phyloP scores from a whole-genome alignment of 177 flowering plant species.

The Vitis hybrid region DNA sequence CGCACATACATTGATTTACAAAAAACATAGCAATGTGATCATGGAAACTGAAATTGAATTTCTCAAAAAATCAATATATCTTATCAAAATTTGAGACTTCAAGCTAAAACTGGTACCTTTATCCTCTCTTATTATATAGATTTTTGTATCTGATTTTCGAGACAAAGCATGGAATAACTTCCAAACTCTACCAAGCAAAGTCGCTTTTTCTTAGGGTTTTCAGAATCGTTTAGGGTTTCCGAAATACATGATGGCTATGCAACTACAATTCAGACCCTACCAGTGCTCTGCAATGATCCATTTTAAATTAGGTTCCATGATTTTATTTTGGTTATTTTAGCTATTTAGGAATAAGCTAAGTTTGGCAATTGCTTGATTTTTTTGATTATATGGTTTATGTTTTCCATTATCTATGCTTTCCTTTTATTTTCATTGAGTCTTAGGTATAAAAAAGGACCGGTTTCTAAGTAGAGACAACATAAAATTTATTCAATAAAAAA shows the following conservation, averaged over 20 bases:
- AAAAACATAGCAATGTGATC: neutral
- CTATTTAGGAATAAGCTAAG: too few species aligned
- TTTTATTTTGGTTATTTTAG: too few species aligned
- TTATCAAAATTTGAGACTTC: constrained; percentile 4
- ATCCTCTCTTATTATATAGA: constrained; percentile 11
- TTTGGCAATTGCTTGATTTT: too few species aligned
- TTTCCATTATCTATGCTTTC: too few species aligned
- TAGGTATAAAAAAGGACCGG: too few species aligned
- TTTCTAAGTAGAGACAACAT: too few species aligned
- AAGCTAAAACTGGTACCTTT: constrained; percentile 5
- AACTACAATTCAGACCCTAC: constrained; percentile 12
- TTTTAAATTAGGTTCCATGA: too few species aligned
- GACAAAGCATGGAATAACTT: constrained; percentile 49
- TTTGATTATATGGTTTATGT: too few species aligned
- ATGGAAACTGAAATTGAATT: neutral
- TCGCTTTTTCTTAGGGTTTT: constrained; percentile 28
- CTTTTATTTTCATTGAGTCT: too few species aligned
- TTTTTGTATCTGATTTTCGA: constrained; percentile 11
- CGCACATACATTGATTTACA: too few species aligned
- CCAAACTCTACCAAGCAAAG: constrained; percentile 26
- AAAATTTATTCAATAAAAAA: too few species aligned
- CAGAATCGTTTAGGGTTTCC: constrained; percentile 6
- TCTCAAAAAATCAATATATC: constrained; percentile 3
- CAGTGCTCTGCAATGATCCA: neutral
- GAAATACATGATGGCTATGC: constrained; percentile 16